A percentile compares a stretch with the other conserved stretches of the same genome.
phyloP scores from a whole-genome alignment of 2,329 filamentous ascomycete species.

The Tolypocladium tropicale region DNA sequence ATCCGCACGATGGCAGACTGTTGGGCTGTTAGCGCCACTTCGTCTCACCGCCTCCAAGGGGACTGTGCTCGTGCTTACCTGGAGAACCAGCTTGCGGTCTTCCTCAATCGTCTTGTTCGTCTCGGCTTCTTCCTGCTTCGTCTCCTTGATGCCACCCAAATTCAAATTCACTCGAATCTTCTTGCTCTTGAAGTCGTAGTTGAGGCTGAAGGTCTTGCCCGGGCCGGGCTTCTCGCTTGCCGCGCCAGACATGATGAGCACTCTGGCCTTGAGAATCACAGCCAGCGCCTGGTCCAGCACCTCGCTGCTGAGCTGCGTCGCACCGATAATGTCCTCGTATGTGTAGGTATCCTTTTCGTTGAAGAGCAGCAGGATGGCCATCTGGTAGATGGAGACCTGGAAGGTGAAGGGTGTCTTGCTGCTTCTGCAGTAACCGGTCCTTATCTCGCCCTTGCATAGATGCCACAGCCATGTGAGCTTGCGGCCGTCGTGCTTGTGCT shows the following conservation, averaged over 20 bases:
- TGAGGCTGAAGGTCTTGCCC: slow-evolving; percentile 73
- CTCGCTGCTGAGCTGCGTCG: slow-evolving; percentile 71
- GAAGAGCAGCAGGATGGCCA: slow-evolving; percentile 90
- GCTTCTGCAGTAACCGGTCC: slow-evolving; percentile 82
- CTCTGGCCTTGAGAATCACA: slow-evolving; percentile 88
- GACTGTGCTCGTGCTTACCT: slow-evolving; percentile 55
- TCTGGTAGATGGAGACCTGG: slow-evolving; percentile 95
- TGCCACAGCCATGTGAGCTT: slow-evolving; percentile 99
- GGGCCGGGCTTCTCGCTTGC: slow-evolving; percentile 61
- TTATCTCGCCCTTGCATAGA: slow-evolving; percentile 92
- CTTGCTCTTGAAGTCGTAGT: slow-evolving; percentile 96
- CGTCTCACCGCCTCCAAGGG: background rate
- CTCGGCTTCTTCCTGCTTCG: slow-evolving; percentile 91
- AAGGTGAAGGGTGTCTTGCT: slow-evolving; percentile 91
- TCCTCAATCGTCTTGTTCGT: slow-evolving; percentile 99
- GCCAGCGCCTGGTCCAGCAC: slow-evolving; percentile 77
- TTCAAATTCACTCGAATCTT: slow-evolving; percentile 97
- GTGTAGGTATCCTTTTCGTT: slow-evolving; percentile 80
- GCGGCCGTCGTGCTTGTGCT: slow-evolving; percentile 89
- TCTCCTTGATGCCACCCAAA: slow-evolving; percentile 86
- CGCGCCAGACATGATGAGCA: slow-evolving; percentile 62
- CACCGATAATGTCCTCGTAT: slow-evolving; percentile 79
- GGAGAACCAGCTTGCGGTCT: slow-evolving; percentile 89
- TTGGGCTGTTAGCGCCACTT: slow-evolving; percentile 12
- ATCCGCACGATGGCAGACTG: slow-evolving; percentile 97